Percentiles rank a stretch among this genome's conserved stretches.
Evolutionary conservation across 2,329 filamentous ascomycete species (phyloP).

Genomic region (Cytospora piceae): DNA sequence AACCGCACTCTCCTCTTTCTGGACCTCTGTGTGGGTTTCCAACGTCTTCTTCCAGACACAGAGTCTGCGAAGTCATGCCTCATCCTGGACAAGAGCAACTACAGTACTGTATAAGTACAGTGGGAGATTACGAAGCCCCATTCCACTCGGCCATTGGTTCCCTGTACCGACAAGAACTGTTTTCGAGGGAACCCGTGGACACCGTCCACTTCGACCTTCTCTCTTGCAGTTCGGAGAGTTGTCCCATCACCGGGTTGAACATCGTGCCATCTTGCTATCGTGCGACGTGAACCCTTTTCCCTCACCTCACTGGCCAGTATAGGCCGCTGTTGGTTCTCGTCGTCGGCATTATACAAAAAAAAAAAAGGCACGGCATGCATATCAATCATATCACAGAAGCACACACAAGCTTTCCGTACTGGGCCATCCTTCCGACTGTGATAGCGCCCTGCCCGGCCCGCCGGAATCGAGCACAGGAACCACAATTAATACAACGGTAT

Average conservation of each 20-base stretch:
- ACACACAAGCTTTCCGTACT: constrained; percentile 15
- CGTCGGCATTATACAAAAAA: constrained; percentile 8
- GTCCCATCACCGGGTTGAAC: neutral
- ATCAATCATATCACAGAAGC: neutral
- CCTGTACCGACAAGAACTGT: neutral
- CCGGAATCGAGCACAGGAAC: constrained; percentile 17
- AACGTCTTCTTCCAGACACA: neutral
- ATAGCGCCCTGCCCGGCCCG: constrained; percentile 24
- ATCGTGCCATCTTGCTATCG: constrained; percentile 8
- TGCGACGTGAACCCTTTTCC: constrained; percentile 1
- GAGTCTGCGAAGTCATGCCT: neutral
- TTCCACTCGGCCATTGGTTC: neutral
- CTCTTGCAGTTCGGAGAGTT: neutral
- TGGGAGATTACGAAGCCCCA: neutral
- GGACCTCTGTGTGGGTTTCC: neutral
- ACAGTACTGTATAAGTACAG: neutral
- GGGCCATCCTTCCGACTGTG: constrained; percentile 12
- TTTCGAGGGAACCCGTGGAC: neutral
- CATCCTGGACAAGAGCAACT: neutral
- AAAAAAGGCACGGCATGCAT: constrained; percentile 10
- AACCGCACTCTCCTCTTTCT: neutral
- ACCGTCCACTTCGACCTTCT: neutral
- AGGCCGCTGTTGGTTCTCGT: constrained; percentile 5
- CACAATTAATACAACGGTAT: constrained; percentile 11
- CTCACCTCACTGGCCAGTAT: constrained; percentile 8